Percentiles rank a stretch among this genome's conserved stretches.
Evolutionary conservation across 495 filamentous ascomycete genomes (phyloP).

Genomic region (Penicillium malachiteum): DNA sequence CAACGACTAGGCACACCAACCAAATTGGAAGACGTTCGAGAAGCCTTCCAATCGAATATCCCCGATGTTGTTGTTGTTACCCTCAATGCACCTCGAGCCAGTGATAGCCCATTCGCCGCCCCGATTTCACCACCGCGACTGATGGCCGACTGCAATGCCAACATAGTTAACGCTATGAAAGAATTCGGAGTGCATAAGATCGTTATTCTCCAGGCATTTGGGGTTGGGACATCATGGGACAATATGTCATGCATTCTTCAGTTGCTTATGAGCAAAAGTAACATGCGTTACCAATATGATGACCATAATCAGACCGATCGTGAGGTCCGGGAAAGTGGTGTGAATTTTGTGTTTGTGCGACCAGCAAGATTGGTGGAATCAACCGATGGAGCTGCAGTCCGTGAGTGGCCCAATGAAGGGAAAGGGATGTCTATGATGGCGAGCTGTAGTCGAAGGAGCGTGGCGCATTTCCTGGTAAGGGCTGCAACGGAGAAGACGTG

Average conservation of each 20-base stretch:
- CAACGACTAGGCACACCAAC: conserved; percentile 37
- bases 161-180: conserved; percentile 40
- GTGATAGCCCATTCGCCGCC: conserved; percentile 45
- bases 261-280: conserved; percentile 43
- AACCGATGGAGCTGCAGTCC: conserved; percentile 15
- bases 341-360: conserved; percentile 45
- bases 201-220: conserved; percentile 47
- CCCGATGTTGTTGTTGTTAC: conserved; percentile 45
- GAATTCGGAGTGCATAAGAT: conserved; percentile 36
- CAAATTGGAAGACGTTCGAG: conserved; percentile 34
- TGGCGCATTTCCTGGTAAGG: conserved; percentile 27
- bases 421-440: conserved; percentile 30
- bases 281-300: conserved; percentile 44
- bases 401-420: conserved; percentile 28
- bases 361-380: conserved; percentile 35
- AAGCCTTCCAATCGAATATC: conserved; percentile 27
- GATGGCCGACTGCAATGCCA: conserved; percentile 45
- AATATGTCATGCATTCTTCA: conserved; percentile 41
- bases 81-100: conserved; percentile 41
- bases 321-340: conserved; percentile 37
- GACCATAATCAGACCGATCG: conserved; percentile 43
- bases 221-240: conserved; percentile 46
- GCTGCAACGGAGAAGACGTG: conserved; percentile 15
- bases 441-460: conserved; percentile 24
- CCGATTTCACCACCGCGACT: conserved; percentile 42